Evolutionary conservation across 495 filamentous ascomycete species (phyloP).

Genomic region (Penicillium coffeae): DNA sequence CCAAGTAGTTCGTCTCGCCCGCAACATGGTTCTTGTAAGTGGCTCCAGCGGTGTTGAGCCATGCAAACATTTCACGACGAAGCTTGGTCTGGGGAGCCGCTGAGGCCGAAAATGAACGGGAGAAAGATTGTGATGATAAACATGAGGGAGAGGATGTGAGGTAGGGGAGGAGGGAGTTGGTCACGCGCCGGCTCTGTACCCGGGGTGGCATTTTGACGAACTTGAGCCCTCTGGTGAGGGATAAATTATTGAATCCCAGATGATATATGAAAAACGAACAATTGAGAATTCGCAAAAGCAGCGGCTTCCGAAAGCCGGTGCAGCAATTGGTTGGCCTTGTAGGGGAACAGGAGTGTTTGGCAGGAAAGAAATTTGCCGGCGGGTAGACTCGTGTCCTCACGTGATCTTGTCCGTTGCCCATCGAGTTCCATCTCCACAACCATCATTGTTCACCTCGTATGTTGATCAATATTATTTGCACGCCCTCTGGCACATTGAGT

Average conservation of each 20-base stretch:
- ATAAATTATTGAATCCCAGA: background rate
- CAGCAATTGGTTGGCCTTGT: constrained; percentile 17
- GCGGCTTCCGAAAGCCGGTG: constrained; percentile 10
- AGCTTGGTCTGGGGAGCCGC: constrained; percentile 40
- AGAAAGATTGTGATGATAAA: constrained; percentile 21
- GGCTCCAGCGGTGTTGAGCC: constrained; percentile 59
- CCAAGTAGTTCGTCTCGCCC: constrained; percentile 64
- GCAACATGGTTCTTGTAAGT: constrained; percentile 52
- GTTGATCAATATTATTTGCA: too few species aligned
- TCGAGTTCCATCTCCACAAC: too few species aligned
- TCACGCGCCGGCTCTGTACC: constrained; percentile 38
- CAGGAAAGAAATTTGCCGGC: constrained; percentile 39
- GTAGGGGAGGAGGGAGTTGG: constrained; percentile 38
- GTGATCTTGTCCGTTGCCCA: constrained; percentile 11
- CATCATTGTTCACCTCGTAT: too few species aligned
- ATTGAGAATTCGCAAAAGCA: constrained; percentile 5
- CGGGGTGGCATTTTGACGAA: constrained; percentile 39
- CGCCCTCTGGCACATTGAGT: too few species aligned
- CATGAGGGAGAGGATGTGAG: constrained; percentile 22
- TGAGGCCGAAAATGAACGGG: constrained; percentile 49
- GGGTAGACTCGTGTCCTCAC: constrained; percentile 22
- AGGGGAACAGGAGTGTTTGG: constrained; percentile 6
- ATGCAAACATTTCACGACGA: constrained; percentile 60
- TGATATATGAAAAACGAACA: constrained; percentile 5
- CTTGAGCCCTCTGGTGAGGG: constrained; percentile 2